Evolutionary conservation across 179 eudicot genomes (phyloP), one percentile per base, ranked within the genome.

Genomic region (Pouteria campechiana): DNA sequence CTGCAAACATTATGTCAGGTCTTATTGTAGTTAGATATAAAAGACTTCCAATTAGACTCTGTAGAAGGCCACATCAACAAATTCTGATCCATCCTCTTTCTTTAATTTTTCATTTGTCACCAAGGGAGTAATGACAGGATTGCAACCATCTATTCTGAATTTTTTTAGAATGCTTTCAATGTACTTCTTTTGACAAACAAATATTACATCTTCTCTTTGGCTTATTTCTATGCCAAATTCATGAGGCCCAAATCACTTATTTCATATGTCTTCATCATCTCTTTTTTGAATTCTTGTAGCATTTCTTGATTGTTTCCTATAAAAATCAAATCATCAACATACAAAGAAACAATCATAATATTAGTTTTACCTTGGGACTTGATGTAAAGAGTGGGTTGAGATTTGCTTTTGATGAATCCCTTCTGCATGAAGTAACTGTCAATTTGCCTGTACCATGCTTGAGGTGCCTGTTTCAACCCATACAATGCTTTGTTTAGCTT

Each of bases 241-340:
- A 54, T 9, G 8, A 31, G 2, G 6, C 43, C 58, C 25, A 54
- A 54, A 24, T 54, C 58, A 7, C n/a, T 42, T 43, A 54, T 54
- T n/a, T 54, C 50, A 7, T 17, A 42, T 9, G 20, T 4, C n/a
- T 42, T 23, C 35, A 32, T 34, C 58, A 42, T 54, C 3, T 44
- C 25, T 7, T 23, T 7, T 14, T 43, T 54, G 41, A 54, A 43
- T 1, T 14, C 4, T 6, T 22, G 0, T 1, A 54, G n/a, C 48
- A 31, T 23, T 9, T 0, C 8, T 5, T 2, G 11, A 31, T 54
- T 17, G 17, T 29, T 54, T 2, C 43, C 25, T 9, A 19, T 43
- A 10, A 18, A 25, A 5, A 54, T 24, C 17, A 54, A 24, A 18
- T 54, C 41, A 39, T 54, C 50, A 3, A 41, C 50, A 43, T 42